Percentiles rank a stretch among this genome's conserved stretches.
Evolutionary conservation across 257 asterid species (phyloP).

Genomic region (Rehmannia glutinosa): DNA sequence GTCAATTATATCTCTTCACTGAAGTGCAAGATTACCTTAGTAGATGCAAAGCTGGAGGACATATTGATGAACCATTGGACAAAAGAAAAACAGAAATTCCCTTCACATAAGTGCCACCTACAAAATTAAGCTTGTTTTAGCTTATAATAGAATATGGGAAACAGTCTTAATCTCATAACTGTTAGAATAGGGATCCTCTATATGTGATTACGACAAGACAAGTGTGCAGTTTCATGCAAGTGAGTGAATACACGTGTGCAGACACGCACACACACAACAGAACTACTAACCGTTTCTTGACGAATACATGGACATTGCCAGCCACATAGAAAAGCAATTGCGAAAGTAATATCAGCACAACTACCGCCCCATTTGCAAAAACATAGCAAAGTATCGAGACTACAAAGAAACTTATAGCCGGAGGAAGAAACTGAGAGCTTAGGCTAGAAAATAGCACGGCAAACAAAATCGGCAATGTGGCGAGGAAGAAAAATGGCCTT

Average conservation of each 20-base stretch:
- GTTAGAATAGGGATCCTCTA: neutral
- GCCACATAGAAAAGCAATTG: slow-evolving; percentile 56
- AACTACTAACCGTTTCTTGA: slow-evolving; percentile 73
- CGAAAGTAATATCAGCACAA: slow-evolving; percentile 57
- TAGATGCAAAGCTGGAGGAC: slow-evolving; percentile 46
- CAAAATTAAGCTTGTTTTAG: slow-evolving; percentile 31
- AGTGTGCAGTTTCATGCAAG: slow-evolving; percentile 6
- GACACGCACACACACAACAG: neutral
- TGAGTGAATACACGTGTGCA: neutral
- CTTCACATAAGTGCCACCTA: slow-evolving; percentile 74
- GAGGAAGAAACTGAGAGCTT: slow-evolving; percentile 53
- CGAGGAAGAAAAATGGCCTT: slow-evolving; percentile 52
- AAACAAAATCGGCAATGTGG: slow-evolving; percentile 48
- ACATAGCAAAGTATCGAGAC: slow-evolving; percentile 72
- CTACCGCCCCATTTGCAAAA: slow-evolving; percentile 72
- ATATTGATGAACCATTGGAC: slow-evolving; percentile 42
- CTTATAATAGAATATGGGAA: slow-evolving; percentile 10
- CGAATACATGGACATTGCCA: slow-evolving; percentile 50
- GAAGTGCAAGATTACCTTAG: slow-evolving; percentile 51
- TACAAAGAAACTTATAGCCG: slow-evolving; percentile 48
- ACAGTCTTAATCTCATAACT: neutral
- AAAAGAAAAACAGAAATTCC: slow-evolving; percentile 40
- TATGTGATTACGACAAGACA: neutral
- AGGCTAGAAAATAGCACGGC: slow-evolving; percentile 57
- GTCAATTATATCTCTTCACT: neutral